Conservation (phyloP, 192 early-diverging fungal species). For the Backusella tarrabulga region DNA sequence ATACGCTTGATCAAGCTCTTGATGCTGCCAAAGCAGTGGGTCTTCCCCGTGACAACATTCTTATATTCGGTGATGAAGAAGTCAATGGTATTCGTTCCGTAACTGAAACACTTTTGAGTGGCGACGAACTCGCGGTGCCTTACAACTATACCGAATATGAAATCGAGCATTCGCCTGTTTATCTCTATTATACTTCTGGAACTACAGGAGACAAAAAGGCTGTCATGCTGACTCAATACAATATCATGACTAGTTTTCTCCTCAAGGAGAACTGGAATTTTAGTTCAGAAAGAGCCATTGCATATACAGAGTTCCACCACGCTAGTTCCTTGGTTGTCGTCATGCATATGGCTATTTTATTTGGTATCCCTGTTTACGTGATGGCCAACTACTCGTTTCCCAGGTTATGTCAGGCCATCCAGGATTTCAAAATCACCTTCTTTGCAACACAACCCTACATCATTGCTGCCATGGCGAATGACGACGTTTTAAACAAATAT, state of each 20-base stretch:
- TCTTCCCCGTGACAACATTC: not conserved
- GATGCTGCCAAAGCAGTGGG: not conserved
- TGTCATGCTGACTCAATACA: not conserved
- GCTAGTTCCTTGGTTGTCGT: not conserved
- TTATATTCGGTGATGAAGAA: not conserved
- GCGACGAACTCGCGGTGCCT: not conserved
- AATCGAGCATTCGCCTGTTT: not conserved
- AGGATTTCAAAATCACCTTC: not conserved
- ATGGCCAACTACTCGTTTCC: not conserved
- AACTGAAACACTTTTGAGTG: not conserved
- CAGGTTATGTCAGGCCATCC: conserved; percentile 7
- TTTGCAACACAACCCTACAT: not conserved
- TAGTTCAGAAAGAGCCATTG: not conserved
- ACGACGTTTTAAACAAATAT: not conserved
- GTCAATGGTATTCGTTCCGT: not conserved
- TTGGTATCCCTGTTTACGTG: conserved; percentile 2
- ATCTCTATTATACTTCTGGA: conserved; percentile 5
- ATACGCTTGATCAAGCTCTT: not conserved
- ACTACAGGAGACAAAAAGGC: conserved; percentile 3
- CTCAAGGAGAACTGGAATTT: not conserved
- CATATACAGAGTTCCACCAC: not conserved
- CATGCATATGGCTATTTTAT: not conserved
- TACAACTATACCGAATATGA: not conserved
- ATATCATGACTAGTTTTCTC: not conserved
- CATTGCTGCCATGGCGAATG: not conserved